Evolutionary conservation across 352 stramenopile species (phyloP), one percentile per base, ranked within the genome.

Genomic region (Pythium folliculosum): DNA sequence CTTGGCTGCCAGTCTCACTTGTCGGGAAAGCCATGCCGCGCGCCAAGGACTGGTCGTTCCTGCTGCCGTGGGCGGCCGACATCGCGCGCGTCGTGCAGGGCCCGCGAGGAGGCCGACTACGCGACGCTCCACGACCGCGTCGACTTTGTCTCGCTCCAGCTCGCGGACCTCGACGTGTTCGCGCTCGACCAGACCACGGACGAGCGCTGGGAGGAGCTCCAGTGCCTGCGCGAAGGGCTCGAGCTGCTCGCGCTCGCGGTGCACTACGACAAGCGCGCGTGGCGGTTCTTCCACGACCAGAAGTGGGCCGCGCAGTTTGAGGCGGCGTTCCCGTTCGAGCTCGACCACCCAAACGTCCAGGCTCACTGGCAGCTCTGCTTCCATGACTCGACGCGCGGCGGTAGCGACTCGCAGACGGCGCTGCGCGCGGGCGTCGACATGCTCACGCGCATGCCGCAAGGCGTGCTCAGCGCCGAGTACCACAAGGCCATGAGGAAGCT

Each of bases 211-310:
- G n/a, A 66, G 49, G 25, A 59, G 32, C 60, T 59, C 35, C 23
- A 2, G 10, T 44, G 53, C 7, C 51, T 59, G 22, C 60, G 60
- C 49, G 60, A 66, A 12, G 60, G 30, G 6, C 17, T 66, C 19
- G 60, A 66, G 60, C 60, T 60, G n/a, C n/a, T 66, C 19, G 60
- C 49, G 60, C 32, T 66, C 19, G 60, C 23, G 22, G 23, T 62
- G 0, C 52, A 58, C 52, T 63, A 63, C 30, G 30, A 54, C 17
- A 63, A 63, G 45, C 2, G 25, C 9, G 35, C 48, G 57, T 63
- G 57, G 57, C 9, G 19, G 22, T 49, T 21, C 23, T 66, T 66
- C 49, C 60, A 66, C 10, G 22, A 60, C 22, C 3, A 32, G 6
- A 19, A 17, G 23, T 55, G 48, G 35, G 50, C 9, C 3, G 2